Conservation (phyloP, 805 yeast species). For the Pichia paraexigua region DNA sequence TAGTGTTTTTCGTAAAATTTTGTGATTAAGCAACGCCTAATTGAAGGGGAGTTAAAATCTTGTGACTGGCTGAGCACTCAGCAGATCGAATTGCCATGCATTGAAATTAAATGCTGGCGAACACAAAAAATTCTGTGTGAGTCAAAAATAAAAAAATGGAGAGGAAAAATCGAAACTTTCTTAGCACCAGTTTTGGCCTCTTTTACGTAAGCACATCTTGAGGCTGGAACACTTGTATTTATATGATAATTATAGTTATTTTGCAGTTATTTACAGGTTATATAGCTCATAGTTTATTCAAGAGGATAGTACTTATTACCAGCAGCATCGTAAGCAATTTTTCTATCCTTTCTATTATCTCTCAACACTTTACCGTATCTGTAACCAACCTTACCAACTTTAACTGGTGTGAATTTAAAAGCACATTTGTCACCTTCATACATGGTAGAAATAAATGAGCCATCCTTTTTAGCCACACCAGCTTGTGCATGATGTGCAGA, state of each 20-base stretch:
- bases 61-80: not conserved
- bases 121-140: not conserved
- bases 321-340: constrained; percentile 56
- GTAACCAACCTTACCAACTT: constrained; percentile 79
- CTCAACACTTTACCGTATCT: constrained; percentile 88
- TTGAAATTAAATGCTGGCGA: not conserved
- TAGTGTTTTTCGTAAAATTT: not conserved
- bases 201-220: no score
- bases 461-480: constrained; percentile 19
- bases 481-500: constrained; percentile 29
- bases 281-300: constrained; percentile 11
- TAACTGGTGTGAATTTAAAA: constrained; percentile 69
- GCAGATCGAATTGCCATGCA: not conserved
- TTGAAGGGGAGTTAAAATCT: not conserved
- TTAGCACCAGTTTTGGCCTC: no score
- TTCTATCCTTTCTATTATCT: constrained; percentile 83
- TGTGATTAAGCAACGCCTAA: not conserved
- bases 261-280: not conserved
- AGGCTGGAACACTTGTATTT: not conserved
- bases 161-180: not conserved
- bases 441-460: constrained; percentile 47
- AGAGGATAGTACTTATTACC: constrained; percentile 44
- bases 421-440: constrained; percentile 61
- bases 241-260: not conserved
- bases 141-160: not conserved